phyloP scores from a whole-genome alignment of 225 moss, liverwort and hornwort genomes.

The Marchantia paleacea region DNA sequence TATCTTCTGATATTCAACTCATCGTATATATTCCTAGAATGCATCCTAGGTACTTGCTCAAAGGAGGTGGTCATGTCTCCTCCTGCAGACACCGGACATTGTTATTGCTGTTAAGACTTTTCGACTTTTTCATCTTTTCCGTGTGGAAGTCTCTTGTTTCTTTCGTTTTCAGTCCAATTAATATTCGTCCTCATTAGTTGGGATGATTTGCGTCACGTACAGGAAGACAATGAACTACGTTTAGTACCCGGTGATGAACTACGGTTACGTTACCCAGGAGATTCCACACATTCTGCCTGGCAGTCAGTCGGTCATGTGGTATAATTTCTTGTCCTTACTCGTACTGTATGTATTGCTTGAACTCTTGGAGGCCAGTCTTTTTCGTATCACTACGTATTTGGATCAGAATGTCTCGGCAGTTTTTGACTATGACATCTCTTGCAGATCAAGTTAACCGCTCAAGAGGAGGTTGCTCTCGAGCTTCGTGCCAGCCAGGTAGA shows the following conservation, averaged over 20 bases:
- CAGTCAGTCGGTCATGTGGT: conserved; percentile 99
- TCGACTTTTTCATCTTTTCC: no score
- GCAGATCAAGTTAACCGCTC: conserved; percentile 93
- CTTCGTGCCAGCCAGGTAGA: conserved; percentile 87
- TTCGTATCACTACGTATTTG: background rate
- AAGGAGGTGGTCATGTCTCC: no score
- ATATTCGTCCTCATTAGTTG: background rate
- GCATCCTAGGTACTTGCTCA: no score
- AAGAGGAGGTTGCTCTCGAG: conserved; percentile 97
- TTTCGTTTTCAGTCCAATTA: no score
- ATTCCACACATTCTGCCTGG: conserved; percentile 91
- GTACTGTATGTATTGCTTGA: background rate
- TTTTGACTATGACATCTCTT: background rate
- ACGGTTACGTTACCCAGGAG: conserved; percentile 77
- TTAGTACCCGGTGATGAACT: conserved; percentile 96
- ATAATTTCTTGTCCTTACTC: conserved; percentile 16
- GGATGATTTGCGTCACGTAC: conserved; percentile 10
- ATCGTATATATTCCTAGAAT: no score
- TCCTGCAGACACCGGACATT: no score
- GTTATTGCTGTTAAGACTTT: no score
- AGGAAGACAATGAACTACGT: conserved; percentile 98
- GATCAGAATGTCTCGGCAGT: background rate
- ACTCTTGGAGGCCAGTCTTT: background rate
- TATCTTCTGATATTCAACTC: no score
- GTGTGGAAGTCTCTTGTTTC: no score